These are phyloP conservation scores for Nakazawaea wyomingensis DNA, from an alignment of 805 yeast species.

Conservation along the genomic window DNA sequence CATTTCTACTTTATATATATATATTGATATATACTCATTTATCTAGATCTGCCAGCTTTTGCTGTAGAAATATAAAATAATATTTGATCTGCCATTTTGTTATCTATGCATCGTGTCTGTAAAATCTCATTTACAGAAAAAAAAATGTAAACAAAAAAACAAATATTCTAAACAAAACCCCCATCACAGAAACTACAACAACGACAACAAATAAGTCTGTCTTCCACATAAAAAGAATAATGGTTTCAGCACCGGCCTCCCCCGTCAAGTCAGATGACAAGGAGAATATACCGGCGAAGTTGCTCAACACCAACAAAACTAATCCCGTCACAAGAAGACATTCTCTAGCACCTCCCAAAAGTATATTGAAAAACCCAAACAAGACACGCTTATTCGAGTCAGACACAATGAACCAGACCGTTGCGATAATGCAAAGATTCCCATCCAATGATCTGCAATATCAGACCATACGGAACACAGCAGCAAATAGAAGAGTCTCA, in stretches of 20 bases:
- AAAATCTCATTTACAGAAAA: too few species aligned
- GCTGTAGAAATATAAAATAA: not conserved
- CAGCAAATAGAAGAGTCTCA: slow-evolving; percentile 52
- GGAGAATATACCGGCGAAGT: too few species aligned
- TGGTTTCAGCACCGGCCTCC: slow-evolving; percentile 15
- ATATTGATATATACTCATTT: too few species aligned
- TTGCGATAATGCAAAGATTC: slow-evolving; percentile 29
- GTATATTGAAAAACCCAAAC: slow-evolving; percentile 31
- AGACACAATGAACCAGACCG: slow-evolving; percentile 27
- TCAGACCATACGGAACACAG: slow-evolving; percentile 7
- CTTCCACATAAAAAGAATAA: too few species aligned
- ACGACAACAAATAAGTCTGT: not conserved
- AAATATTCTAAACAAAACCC: slow-evolving; percentile 9
- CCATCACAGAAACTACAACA: slow-evolving; percentile 12
- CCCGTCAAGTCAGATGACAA: slow-evolving; percentile 6
- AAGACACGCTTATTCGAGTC: slow-evolving; percentile 10
- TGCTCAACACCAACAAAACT: too few species aligned
- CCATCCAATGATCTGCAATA: slow-evolving; percentile 13
- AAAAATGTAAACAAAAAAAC: not conserved
- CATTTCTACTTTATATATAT: too few species aligned
- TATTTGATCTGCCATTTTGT: not conserved
- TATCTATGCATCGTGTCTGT: not conserved
- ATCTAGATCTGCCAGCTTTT: not conserved
- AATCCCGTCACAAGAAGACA: slow-evolving; percentile 29
- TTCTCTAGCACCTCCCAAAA: slow-evolving; percentile 31